phyloP scores from a whole-genome alignment of 345 rosid species.

The Sisymbrium irio region DNA sequence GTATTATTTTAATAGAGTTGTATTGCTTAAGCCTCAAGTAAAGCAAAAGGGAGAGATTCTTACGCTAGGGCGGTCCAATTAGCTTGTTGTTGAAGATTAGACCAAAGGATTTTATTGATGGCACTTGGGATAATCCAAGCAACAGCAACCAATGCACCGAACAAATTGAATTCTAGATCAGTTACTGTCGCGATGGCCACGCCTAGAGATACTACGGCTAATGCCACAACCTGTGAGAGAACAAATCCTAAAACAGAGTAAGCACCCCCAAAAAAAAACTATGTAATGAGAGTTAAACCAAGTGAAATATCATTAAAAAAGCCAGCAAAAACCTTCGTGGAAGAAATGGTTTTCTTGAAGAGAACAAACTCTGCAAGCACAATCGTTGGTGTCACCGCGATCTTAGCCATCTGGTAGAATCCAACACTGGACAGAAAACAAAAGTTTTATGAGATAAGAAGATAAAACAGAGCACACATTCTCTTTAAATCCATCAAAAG shows the following conservation, averaged over 20 bases:
- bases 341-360: slow-evolving; percentile 61
- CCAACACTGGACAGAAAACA: slow-evolving; percentile 61
- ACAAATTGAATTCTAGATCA: slow-evolving; percentile 75
- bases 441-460: slow-evolving; percentile 6
- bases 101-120: slow-evolving; percentile 87
- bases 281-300: not conserved
- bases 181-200: slow-evolving; percentile 89
- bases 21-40: slow-evolving; percentile 17
- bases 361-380: slow-evolving; percentile 78
- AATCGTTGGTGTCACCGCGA: slow-evolving; percentile 94
- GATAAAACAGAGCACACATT: slow-evolving; percentile 2
- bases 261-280: not conserved
- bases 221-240: slow-evolving; percentile 60
- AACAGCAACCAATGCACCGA: slow-evolving; percentile 77
- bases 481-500: not conserved
- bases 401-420: slow-evolving; percentile 96
- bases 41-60: slow-evolving; percentile 17
- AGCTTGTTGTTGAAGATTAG: slow-evolving; percentile 80
- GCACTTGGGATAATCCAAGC: slow-evolving; percentile 94
- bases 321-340: slow-evolving; percentile 46
- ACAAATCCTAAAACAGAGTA: slow-evolving; percentile 22
- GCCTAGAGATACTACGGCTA: slow-evolving; percentile 71
- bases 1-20: not conserved
- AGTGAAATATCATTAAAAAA: not conserved
- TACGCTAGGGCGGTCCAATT: slow-evolving; percentile 97